Evolutionary conservation across 2,329 filamentous ascomycete genomes (phyloP), one percentile per base, ranked within the genome.

Genomic region (Penicillium polonicum): DNA sequence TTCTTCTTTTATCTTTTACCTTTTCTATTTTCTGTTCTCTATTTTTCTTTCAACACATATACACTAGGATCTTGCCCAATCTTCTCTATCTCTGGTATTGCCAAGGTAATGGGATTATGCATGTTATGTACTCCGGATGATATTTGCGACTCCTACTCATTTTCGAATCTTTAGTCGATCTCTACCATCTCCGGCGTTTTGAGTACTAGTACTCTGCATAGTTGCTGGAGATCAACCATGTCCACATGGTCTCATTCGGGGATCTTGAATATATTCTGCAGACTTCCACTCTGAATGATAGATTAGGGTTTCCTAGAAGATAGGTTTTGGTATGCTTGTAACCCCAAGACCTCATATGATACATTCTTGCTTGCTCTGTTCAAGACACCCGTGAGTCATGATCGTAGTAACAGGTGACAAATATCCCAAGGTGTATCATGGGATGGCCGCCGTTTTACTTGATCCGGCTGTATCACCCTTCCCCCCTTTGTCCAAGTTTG

Each of bases 381-480:
- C 58, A 61, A 60, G 45, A 58, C 45, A 44, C 17, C 38, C 51
- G 57, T 60, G 64, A 64, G 62, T 67, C 64, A 66, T 67, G 65
- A 60, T 55, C 48, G 36, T 52, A 31, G 56, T 61, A 48, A 67
- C 61, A 65, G 61, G 64, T 66, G 63, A 64, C 60, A 67, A 59
- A 64, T 58, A 54, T 55, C 51, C 43, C 31, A 48, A 53, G 45
- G 39, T 49, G 63, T 56, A 67, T 66, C 65, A 67, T 67, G 65
- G 65, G 65, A 66, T 65, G 35, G 57, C 52, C 49, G 55, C 52
- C 49, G 57, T 65, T 57, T 61, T 61, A 61, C 64, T 63, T 52
- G 55, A 63, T 66, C 63, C 59, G 67, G 61, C 60, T 66, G 65
- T 67, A 66, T 66, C 63, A 66, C 63, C 62, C 65, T 65, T 65